Evolutionary conservation across 2,329 filamentous ascomycete genomes (phyloP), one percentile per base, ranked within the genome.

Genomic region (Diplocarpon rosae): DNA sequence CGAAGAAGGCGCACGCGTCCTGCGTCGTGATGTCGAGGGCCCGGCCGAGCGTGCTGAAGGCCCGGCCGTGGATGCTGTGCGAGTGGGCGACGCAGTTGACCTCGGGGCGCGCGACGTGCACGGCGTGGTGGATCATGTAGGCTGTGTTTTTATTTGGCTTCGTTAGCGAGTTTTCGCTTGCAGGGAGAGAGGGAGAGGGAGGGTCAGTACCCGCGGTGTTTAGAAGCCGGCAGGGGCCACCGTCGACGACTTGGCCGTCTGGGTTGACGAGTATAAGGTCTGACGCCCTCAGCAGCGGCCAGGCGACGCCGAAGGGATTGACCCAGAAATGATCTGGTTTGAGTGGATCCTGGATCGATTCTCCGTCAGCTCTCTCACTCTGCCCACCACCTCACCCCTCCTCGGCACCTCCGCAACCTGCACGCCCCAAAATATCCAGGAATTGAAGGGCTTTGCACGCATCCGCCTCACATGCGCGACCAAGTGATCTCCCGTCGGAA

Each of bases 231-330:
- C 50, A 48, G 10, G 62, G 57, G 0, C 79, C 80, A 3, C 80
- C 79, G 10, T 76, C 79, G 28, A 85, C 72, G 17, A 84, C 70
- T 17, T 75, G 64, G 1, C 80, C 80, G 0, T 70, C 59, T 40
- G 76, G 68, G 53, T 80, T 69, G 1, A 85, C 79, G 13, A 72
- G 74, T 43, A 85, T 82, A n/a, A 85, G 68, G 51, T 85, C 78
- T 0, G 75, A 79, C 0, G 71, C 69, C 45, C 75, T 80, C 35
- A 84, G 73, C 1, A 59, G 46, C 8, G 58, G 59, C 59, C 59
- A 62, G 2, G 59, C 57, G 14, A 62, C 57, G 13, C 59, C 60
- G 42, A 62, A 62, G 12, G 60, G 60, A 30, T 62, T 62, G 3
- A 62, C 59, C 60, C 60, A 62, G 16, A 62, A 62, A 30, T 50